Base-by-base conservation (phyloP, 2,329 filamentous ascomycete genomes). In the Fusarium musae region DNA sequence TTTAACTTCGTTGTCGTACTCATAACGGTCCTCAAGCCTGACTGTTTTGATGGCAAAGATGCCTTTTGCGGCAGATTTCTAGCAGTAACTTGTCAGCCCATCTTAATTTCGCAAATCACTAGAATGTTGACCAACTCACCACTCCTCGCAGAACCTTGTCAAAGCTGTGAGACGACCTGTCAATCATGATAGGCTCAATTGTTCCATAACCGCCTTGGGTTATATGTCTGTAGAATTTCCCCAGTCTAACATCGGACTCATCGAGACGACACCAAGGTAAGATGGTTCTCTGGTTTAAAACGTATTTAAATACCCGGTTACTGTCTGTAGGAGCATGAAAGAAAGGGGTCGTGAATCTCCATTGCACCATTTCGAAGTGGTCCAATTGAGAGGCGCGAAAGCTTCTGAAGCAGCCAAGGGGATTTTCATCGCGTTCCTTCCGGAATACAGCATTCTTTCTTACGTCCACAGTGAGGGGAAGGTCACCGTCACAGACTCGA, bases 61-160 rank as follows among this genome's bases (percentile, higher is more conserved):
- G 6, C 32, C 16, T 17, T 36, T 52, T 36, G 49, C 3, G 11
- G 16, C 49, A 34, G n/a, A 36, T 36, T 52, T 52, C 32, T 52
- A 15, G 30, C 16, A 36, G 16, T 11, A 7, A 15, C 23, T 9
- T 52, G n/a, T 52, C 2, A 52, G n/a, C 34, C 21, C 10, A 10
- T 6, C n/a, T 19, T 4, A 10, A 7, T 19, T 36, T 34, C 9
- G 16, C 8, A 19, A 2, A 5, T 26, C 11, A 0, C n/a, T 13
- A 15, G 3, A 6, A 52, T 9, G 2, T 17, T 26, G 11, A 19
- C 8, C 49, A 36, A 36, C 32, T 52, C 16, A 52, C 49, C 16
- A 26, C 16, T 2, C 49, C 32, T 23, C 3, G 23, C 11, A 52
- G 49, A 13, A 52, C n/a, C 32, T 36, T 19, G 0, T 23, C 32